Evolutionary conservation across 306 rosid species (phyloP).

Genomic region (Cyamopsis tetragonoloba): DNA sequence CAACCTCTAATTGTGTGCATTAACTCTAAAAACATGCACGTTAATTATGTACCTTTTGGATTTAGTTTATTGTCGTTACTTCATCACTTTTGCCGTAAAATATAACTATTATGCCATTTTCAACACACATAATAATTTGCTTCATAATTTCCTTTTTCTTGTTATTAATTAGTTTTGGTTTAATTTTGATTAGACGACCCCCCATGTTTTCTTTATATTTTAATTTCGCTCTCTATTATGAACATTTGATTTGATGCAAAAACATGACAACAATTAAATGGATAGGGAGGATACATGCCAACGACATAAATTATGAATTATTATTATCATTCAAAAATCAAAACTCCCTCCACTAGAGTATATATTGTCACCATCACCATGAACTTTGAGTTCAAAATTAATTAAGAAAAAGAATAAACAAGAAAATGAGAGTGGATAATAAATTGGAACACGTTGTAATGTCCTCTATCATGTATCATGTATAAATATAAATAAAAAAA

Average conservation of each 20-base stretch:
- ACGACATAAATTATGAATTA: not conserved
- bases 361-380: constrained; percentile 9
- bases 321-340: too few species aligned
- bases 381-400: constrained; percentile 14
- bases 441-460: not conserved
- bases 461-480: not conserved
- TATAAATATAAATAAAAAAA: too few species aligned
- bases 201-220: not conserved
- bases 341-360: constrained; percentile 6
- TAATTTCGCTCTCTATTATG: too few species aligned
- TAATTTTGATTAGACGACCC: not conserved
- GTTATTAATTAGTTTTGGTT: not conserved
- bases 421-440: not conserved
- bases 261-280: not conserved
- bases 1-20: not conserved
- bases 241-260: not conserved
- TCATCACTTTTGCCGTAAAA: constrained; percentile 25
- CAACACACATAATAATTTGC: too few species aligned
- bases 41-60: constrained; percentile 14
- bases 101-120: not conserved
- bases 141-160: not conserved
- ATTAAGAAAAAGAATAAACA: not conserved
- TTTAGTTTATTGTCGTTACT: not conserved
- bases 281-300: not conserved
- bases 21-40: constrained; percentile 16